Evolutionary conservation across 169 alveolate species (phyloP).

Genomic region (Eimeria zaria): DNA sequence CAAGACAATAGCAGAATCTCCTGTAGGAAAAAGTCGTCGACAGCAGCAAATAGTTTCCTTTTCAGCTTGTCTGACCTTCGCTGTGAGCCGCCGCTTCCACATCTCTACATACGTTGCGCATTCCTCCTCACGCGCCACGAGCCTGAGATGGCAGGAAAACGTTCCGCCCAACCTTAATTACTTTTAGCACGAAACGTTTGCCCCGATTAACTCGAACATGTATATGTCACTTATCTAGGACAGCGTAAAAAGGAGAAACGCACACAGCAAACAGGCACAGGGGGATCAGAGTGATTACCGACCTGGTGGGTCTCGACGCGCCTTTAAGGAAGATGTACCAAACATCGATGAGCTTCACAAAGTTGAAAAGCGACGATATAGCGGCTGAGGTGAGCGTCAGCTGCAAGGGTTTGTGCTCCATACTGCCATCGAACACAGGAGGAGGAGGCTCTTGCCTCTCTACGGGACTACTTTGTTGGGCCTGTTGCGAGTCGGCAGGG

Average conservation of each 20-base stretch:
- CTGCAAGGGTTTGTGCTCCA: conserved; percentile 78
- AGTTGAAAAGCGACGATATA: conserved; percentile 70
- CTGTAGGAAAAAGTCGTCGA: no score
- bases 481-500: background rate
- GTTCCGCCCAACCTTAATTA: background rate
- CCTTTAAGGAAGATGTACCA: conserved; percentile 85
- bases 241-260: background rate
- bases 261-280: background rate
- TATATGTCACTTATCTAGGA: background rate
- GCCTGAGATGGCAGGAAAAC: conserved; percentile 5
- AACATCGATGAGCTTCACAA: conserved; percentile 82
- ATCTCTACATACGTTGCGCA: conserved; percentile 78
- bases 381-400: conserved; percentile 70
- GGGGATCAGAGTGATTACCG: background rate
- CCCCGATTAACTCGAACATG: background rate
- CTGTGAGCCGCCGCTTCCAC: conserved; percentile 77
- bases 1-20: background rate
- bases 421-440: conserved; percentile 69
- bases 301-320: conserved; percentile 76
- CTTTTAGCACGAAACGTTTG: background rate
- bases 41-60: background rate
- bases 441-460: conserved; percentile 71
- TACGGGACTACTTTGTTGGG: background rate
- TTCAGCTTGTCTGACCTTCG: conserved; percentile 20
- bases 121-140: conserved; percentile 73